Percentiles rank a stretch among this genome's conserved stretches.
Conservation (phyloP, 306 rosid species). For the Cucumis cinereus region DNA sequence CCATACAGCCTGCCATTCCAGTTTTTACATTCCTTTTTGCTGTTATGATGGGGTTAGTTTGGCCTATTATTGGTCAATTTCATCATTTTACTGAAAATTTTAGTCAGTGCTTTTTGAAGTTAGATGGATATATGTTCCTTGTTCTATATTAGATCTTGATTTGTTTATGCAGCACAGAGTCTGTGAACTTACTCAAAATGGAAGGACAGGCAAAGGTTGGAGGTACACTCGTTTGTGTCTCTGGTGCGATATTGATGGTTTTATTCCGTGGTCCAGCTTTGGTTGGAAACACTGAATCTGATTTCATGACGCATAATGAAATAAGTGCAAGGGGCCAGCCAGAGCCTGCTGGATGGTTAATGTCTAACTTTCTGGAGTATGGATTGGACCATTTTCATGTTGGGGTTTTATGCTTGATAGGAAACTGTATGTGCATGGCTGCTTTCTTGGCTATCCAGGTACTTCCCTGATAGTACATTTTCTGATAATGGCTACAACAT, state of each 20-base stretch:
- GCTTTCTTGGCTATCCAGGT: constrained; percentile 83
- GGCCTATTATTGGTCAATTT: background rate
- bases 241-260: constrained; percentile 82
- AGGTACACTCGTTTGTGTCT: constrained; percentile 70
- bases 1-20: constrained; percentile 87
- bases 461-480: background rate
- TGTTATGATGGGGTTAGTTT: constrained; percentile 77
- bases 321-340: constrained; percentile 78
- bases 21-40: constrained; percentile 78
- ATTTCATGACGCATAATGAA: constrained; percentile 26
- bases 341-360: constrained; percentile 68
- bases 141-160: constrained; percentile 17
- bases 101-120: background rate
- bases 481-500: background rate
- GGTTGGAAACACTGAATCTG: constrained; percentile 35
- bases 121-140: constrained; percentile 3
- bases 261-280: constrained; percentile 65
- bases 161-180: constrained; percentile 79
- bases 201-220: constrained; percentile 84
- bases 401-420: constrained; percentile 80
- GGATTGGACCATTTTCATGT: constrained; percentile 65
- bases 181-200: constrained; percentile 51
- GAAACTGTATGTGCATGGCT: constrained; percentile 96
- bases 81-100: background rate
- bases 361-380: constrained; percentile 33